Evolutionary conservation across 169 alveolate species (phyloP).

Genomic region (Cryptosporidium ryanae): DNA sequence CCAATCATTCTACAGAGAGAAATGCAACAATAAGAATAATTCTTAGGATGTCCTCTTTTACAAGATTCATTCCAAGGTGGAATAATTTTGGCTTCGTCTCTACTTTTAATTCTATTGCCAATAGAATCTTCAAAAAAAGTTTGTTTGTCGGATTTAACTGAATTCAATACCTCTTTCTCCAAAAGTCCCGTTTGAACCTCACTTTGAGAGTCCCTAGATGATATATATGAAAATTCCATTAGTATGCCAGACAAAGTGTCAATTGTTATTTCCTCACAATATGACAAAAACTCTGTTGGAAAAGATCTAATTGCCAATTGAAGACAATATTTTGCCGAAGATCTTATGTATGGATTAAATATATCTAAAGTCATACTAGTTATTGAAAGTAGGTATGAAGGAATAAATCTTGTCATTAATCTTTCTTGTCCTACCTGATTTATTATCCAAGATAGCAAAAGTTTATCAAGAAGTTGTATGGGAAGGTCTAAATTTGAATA

Average conservation of each 20-base stretch:
- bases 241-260: conserved; percentile 70
- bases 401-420: conserved; percentile 44
- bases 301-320: conserved; percentile 71
- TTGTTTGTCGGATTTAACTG: background rate
- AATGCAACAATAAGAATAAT: conserved; percentile 61
- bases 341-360: conserved; percentile 62
- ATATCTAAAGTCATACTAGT: conserved; percentile 69
- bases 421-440: conserved; percentile 23
- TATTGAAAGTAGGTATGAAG: conserved; percentile 57
- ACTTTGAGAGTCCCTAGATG: background rate
- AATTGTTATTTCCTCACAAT: conserved; percentile 64
- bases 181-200: conserved; percentile 1
- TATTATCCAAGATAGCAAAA: conserved; percentile 61
- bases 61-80: conserved; percentile 76
- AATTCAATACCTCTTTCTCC: conserved; percentile 33
- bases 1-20: conserved; percentile 73
- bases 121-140: background rate
- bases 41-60: conserved; percentile 67
- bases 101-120: conserved; percentile 24
- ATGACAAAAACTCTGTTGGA: conserved; percentile 49
- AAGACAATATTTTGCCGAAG: conserved; percentile 64
- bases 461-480: conserved; percentile 46
- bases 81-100: background rate
- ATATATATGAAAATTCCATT: conserved; percentile 13
- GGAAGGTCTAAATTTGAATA: conserved; percentile 67